A percentile compares a stretch with the other conserved stretches of the same genome.
These are phyloP conservation scores for Nannochloropsis salina DNA, from an alignment of 108 stramenopile genomes.

Conservation along the genomic window DNA sequence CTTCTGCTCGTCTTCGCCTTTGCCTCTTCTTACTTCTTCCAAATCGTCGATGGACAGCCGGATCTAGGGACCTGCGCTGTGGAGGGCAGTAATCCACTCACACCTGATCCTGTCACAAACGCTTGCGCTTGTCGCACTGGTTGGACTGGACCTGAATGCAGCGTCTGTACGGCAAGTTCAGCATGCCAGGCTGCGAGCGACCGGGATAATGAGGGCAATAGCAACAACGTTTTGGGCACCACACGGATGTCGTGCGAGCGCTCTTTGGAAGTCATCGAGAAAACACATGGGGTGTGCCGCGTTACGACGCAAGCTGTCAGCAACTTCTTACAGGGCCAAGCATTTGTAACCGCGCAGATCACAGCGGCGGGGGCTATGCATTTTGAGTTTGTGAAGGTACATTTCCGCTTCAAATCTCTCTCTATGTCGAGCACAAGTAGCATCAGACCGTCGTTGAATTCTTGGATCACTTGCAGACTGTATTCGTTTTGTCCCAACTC, in stretches of 20 bases:
- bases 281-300: background rate
- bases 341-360: background rate
- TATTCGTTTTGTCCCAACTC: background rate
- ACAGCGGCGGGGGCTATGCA: background rate
- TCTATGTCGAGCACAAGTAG: no score
- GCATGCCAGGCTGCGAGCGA: background rate
- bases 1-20: background rate
- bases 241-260: background rate
- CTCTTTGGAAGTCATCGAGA: background rate
- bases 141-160: conserved; percentile 4
- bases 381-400: background rate
- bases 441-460: no score
- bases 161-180: conserved; percentile 12
- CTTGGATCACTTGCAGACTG: no score
- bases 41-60: background rate
- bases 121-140: conserved; percentile 2
- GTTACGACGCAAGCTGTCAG: background rate
- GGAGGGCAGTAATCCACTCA: background rate
- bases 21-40: background rate
- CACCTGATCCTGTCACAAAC: background rate
- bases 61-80: background rate
- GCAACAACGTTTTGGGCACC: background rate
- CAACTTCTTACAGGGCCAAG: background rate
- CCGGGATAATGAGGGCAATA: background rate
- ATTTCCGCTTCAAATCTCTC: background rate